phyloP scores from a whole-genome alignment of 768 basidiomycete genomes.

The Hericium coralloides region DNA sequence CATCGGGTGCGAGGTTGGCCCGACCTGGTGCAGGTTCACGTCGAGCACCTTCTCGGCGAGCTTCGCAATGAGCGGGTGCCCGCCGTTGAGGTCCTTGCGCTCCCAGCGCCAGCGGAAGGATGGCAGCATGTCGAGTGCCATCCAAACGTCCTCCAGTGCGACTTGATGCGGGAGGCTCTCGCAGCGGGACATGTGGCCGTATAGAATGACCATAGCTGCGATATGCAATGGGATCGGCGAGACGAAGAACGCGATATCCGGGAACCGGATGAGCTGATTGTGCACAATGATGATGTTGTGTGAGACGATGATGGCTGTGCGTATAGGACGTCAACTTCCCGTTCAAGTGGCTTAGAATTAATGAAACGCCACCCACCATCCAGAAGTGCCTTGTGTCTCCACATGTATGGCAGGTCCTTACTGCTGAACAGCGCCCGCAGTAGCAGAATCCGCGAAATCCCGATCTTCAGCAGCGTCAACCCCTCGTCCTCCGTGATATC shows the following conservation, averaged over 20 bases:
- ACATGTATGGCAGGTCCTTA: slow-evolving; percentile 56
- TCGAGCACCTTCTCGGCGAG: slow-evolving; percentile 76
- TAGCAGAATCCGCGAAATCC: slow-evolving; percentile 71
- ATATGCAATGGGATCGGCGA: slow-evolving; percentile 86
- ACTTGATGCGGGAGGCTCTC: slow-evolving; percentile 53
- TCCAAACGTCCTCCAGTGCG: slow-evolving; percentile 76
- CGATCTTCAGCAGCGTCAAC: slow-evolving; percentile 73
- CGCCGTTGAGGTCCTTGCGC: slow-evolving; percentile 69
- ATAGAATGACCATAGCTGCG: slow-evolving; percentile 86
- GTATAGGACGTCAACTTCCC: neutral
- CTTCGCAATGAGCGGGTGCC: slow-evolving; percentile 76
- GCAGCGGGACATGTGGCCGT: slow-evolving; percentile 76
- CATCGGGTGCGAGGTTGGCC: slow-evolving; percentile 27
- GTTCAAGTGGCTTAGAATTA: neutral
- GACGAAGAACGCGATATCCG: slow-evolving; percentile 82
- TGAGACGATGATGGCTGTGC: slow-evolving; percentile 69
- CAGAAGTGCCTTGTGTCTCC: slow-evolving; percentile 61
- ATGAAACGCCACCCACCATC: slow-evolving; percentile 51
- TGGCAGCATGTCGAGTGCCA: slow-evolving; percentile 82
- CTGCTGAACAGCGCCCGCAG: slow-evolving; percentile 73
- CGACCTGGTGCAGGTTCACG: slow-evolving; percentile 57
- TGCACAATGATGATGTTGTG: slow-evolving; percentile 85
- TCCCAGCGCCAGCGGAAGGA: slow-evolving; percentile 92
- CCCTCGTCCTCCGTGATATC: slow-evolving; percentile 76
- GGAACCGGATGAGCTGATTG: slow-evolving; percentile 74